Base-by-base conservation (phyloP, 2,329 filamentous ascomycete species). In the Aspergillus pseudotamarii region DNA sequence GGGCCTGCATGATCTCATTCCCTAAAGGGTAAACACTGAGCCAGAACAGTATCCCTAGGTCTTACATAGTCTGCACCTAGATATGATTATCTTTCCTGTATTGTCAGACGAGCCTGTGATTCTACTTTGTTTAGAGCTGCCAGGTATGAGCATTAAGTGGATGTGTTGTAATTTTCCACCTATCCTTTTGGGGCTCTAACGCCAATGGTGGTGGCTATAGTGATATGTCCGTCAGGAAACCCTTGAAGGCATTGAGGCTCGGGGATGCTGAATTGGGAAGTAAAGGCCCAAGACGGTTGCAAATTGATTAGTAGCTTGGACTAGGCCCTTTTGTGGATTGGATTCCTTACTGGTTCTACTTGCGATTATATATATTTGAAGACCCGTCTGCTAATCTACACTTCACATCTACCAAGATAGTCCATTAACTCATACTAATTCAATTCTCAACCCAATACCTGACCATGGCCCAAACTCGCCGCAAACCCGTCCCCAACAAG, bases 21-120 rank as follows among this genome's bases (percentile, higher is more conserved):
- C 56, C 56, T 28, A 48, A 58, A 34, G 6, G 41, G 41, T 6
- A 48, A 58, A 58, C 56, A 48, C 56, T 58, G 56, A 58, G 56
- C 56, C 56, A 58, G 14, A n/a, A 48, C 50, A 50, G 43, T 6
- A 6, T 28, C 23, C 23, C 8, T 38, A 19, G 16, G 14, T 38
- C 36, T 16, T 38, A 38, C 36, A 8, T 38, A 3, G 36, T 19
- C 4, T 1, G 36, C 6, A 19, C 8, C 21, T 23, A 26, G 9
- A 48, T 48, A 48, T 6, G 21, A 2, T 21, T 14, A 1, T 48
- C 5, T 6, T 23, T 4, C 45, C 14, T 11, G 45, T 23, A 26
- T 26, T 9, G 16, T 48, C 3, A 26, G 26, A 30, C 12, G 23
- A 50, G 26, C 14, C 16, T 28, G 14, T 28, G 14, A 11, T 30